Evolutionary conservation across 306 rosid species (phyloP).

Genomic region (Begonia fuchsioides): DNA sequence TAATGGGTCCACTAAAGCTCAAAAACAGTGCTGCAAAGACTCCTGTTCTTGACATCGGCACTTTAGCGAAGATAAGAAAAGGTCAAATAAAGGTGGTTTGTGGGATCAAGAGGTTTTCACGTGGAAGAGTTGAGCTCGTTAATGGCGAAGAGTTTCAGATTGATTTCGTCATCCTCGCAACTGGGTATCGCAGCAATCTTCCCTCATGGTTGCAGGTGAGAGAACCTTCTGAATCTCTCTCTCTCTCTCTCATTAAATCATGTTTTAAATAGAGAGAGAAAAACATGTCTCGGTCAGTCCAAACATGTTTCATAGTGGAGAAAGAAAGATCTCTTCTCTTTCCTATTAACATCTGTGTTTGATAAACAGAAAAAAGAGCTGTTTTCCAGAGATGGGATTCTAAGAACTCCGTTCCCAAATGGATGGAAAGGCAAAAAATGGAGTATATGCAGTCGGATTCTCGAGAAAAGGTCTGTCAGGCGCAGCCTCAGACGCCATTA

Average conservation of each 20-base stretch:
- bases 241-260: no score
- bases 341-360: not conserved
- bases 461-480: constrained; percentile 85
- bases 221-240: not conserved
- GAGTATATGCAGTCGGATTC: constrained; percentile 88
- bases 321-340: no score
- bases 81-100: constrained; percentile 72
- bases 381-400: constrained; percentile 65
- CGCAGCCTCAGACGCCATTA: constrained; percentile 71
- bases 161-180: constrained; percentile 83
- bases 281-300: no score
- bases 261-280: no score
- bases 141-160: constrained; percentile 43
- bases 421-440: constrained; percentile 81
- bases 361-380: constrained; percentile 56
- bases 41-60: constrained; percentile 80
- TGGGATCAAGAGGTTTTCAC: constrained; percentile 54
- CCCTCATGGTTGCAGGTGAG: constrained; percentile 96
- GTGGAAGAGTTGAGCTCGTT: constrained; percentile 52
- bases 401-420: constrained; percentile 68
- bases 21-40: constrained; percentile 75
- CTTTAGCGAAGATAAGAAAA: constrained; percentile 54
- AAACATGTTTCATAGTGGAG: no score
- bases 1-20: constrained; percentile 53
- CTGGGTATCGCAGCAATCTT: constrained; percentile 90